These are phyloP conservation scores for Scortechinia acanthostroma DNA, from an alignment of 2,329 filamentous ascomycete species.

Conservation along the genomic window DNA sequence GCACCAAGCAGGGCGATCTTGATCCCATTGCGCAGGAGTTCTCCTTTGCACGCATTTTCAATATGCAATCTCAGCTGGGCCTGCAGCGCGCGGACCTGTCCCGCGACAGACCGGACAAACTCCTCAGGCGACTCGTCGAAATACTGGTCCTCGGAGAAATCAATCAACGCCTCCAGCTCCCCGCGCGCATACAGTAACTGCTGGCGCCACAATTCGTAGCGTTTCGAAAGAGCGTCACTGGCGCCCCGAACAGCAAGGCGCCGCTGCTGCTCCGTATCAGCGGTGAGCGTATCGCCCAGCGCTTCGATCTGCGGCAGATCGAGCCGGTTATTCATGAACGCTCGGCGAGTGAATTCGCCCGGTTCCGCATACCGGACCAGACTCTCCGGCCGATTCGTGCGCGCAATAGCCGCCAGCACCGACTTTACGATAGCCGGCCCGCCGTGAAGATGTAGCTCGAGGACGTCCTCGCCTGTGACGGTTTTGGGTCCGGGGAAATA, in stretches of 20 bases:
- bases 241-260: constrained; percentile 75
- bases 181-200: constrained; percentile 74
- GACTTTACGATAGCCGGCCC: constrained; percentile 83
- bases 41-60: constrained; percentile 71
- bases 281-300: constrained; percentile 52
- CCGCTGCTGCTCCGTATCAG: constrained; percentile 87
- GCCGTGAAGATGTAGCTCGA: constrained; percentile 92
- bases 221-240: constrained; percentile 60
- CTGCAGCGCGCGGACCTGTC: constrained; percentile 54
- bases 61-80: constrained; percentile 63
- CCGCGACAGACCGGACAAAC: constrained; percentile 63
- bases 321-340: constrained; percentile 79
- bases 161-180: constrained; percentile 89
- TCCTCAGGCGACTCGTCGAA: constrained; percentile 80
- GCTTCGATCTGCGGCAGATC: constrained; percentile 78
- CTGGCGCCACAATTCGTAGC: constrained; percentile 78
- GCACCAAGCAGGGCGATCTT: constrained; percentile 80
- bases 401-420: constrained; percentile 70
- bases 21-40: constrained; percentile 79
- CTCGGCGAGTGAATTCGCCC: constrained; percentile 88
- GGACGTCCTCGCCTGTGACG: constrained; percentile 83
- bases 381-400: constrained; percentile 14
- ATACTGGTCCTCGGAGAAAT: constrained; percentile 95
- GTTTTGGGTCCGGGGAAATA: constrained; percentile 77
- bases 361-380: constrained; percentile 81